These are phyloP conservation scores for Trifolium subterraneum DNA, from an alignment of 306 rosid species.

Conservation along the genomic window DNA sequence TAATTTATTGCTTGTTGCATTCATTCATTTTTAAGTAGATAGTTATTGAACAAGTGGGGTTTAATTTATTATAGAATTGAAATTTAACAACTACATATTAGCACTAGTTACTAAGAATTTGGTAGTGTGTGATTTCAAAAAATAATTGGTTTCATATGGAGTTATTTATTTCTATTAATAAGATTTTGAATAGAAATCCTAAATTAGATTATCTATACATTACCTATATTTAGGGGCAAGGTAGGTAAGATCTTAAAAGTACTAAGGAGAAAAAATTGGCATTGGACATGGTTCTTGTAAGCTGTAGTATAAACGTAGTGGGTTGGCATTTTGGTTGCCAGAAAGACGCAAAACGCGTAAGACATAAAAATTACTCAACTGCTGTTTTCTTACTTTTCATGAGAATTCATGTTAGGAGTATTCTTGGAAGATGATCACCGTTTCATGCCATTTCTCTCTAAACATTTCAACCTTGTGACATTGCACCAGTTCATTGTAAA, in stretches of 20 bases:
- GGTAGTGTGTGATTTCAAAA: too few relatives aligned
- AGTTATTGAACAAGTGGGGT: too few relatives aligned
- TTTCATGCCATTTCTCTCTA: constrained; percentile 14
- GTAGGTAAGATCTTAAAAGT: constrained; percentile 36
- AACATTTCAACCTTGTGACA: constrained; percentile 23
- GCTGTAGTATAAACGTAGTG: constrained; percentile 20
- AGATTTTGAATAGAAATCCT: background rate
- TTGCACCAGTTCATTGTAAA: too few relatives aligned
- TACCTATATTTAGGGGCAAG: constrained; percentile 1
- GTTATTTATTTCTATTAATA: too few relatives aligned
- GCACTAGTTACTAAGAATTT: too few relatives aligned
- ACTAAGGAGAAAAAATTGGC: constrained; percentile 15
- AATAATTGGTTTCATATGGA: too few relatives aligned
- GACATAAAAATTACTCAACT: constrained; percentile 28
- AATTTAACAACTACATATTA: too few relatives aligned
- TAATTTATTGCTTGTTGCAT: too few relatives aligned
- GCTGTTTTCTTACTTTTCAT: constrained; percentile 15
- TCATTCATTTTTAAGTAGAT: too few relatives aligned
- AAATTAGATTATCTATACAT: background rate
- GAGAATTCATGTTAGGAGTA: background rate
- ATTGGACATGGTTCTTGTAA: constrained; percentile 27
- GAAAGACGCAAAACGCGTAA: constrained; percentile 49
- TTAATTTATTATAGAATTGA: too few relatives aligned
- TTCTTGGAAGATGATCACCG: constrained; percentile 38
- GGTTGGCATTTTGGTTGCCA: constrained; percentile 23